phyloP scores from a whole-genome alignment of 495 filamentous ascomycete genomes.

The Penicillium paradoxum region DNA sequence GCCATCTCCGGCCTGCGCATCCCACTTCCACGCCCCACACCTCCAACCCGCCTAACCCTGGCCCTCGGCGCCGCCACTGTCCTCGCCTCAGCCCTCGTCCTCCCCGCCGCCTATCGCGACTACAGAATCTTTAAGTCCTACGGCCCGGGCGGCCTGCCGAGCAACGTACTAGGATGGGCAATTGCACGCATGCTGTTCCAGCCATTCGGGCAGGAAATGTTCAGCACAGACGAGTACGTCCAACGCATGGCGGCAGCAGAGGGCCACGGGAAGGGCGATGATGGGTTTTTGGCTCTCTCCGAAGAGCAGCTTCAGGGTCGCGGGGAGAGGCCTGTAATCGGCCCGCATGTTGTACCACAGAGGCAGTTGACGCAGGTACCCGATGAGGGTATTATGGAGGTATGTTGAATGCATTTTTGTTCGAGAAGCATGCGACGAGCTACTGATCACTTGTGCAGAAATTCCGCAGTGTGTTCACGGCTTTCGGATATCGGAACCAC shows the following conservation, averaged over 20 bases:
- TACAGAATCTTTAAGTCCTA: constrained; percentile 31
- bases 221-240: constrained; percentile 29
- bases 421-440: not conserved
- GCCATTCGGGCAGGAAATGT: constrained; percentile 29
- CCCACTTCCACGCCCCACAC: constrained; percentile 5
- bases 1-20: constrained; percentile 9
- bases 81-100: constrained; percentile 15
- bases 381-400: constrained; percentile 23
- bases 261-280: constrained; percentile 21
- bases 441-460: constrained; percentile 14
- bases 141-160: constrained; percentile 30
- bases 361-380: constrained; percentile 31
- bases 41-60: constrained; percentile 12
- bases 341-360: constrained; percentile 34
- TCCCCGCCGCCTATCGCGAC: constrained; percentile 30
- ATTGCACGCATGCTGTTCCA: constrained; percentile 22
- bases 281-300: constrained; percentile 18
- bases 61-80: constrained; percentile 20
- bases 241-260: constrained; percentile 24
- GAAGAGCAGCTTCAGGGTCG: constrained; percentile 12
- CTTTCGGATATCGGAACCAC: constrained; percentile 26
- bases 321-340: constrained; percentile 21
- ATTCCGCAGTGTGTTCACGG: constrained; percentile 19
- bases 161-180: constrained; percentile 35
- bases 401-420: constrained; percentile 9